phyloP scores from a whole-genome alignment of 1,284 basidiomycete species.

The Cutaneotrichosporon sp. region DNA sequence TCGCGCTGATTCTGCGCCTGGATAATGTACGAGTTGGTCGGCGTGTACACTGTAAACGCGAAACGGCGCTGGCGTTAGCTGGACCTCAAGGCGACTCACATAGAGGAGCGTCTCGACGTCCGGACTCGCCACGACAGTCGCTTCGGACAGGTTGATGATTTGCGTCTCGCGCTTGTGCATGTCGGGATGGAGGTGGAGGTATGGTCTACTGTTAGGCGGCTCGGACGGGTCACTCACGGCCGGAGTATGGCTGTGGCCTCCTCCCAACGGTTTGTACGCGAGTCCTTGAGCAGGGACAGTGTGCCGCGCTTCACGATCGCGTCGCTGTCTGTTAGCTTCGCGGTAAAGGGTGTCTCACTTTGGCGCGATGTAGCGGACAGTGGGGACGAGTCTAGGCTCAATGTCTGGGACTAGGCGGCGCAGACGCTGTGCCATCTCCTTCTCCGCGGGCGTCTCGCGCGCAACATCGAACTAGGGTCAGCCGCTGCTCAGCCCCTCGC shows the following conservation, averaged over 20 bases:
- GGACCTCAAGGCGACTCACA: constrained; percentile 54
- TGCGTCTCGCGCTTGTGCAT: constrained; percentile 75
- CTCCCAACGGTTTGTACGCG: constrained; percentile 73
- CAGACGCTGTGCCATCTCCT: constrained; percentile 48
- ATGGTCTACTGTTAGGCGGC: constrained; percentile 56
- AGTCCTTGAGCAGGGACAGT: constrained; percentile 71
- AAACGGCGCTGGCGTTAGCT: constrained; percentile 71
- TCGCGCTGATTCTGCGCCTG: constrained; percentile 74
- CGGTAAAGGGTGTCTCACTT: not conserved
- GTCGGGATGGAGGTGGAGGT: constrained; percentile 77
- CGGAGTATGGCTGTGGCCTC: constrained; percentile 81
- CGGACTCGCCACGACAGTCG: constrained; percentile 78
- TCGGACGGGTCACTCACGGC: constrained; percentile 59
- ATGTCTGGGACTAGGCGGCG: constrained; percentile 53
- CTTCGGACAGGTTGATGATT: constrained; percentile 75
- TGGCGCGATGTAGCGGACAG: constrained; percentile 15
- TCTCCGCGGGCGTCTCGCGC: constrained; percentile 50
- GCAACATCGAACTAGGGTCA: constrained; percentile 47
- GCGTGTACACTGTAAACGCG: constrained; percentile 81
- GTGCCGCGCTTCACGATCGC: constrained; percentile 77
- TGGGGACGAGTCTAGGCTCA: constrained; percentile 39
- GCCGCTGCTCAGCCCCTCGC: constrained; percentile 21
- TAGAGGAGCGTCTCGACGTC: constrained; percentile 80
- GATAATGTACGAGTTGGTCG: constrained; percentile 82
- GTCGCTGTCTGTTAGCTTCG: constrained; percentile 55